Evolutionary conservation across 306 rosid genomes (phyloP).

Genomic region (Bauhinia variegata): DNA sequence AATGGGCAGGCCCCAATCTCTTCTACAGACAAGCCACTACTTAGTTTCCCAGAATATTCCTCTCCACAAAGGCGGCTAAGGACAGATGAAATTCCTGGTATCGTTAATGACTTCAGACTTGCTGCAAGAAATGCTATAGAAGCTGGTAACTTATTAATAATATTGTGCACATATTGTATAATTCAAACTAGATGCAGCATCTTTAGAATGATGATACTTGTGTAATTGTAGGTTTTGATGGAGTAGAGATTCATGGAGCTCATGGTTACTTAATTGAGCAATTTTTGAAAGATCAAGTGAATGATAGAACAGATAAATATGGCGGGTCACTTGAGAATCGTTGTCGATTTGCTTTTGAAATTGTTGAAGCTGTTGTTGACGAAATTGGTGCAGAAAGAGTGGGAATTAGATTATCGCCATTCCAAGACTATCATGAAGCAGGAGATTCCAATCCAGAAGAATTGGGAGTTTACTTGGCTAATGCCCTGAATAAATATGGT

Average conservation of each 20-base stretch:
- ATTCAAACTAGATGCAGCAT: neutral
- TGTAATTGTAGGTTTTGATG: conserved; percentile 51
- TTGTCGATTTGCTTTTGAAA: no score
- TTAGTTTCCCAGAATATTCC: conserved; percentile 26
- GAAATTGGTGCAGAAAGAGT: no score
- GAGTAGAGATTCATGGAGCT: conserved; percentile 60
- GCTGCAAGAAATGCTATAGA: conserved; percentile 59
- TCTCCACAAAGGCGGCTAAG: conserved; percentile 46
- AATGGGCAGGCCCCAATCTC: conserved; percentile 54
- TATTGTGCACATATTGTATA: neutral
- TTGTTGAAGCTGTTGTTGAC: no score
- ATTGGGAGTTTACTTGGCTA: no score
- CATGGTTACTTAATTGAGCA: conserved; percentile 58
- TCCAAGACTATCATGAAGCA: no score
- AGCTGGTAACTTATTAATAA: conserved; percentile 45
- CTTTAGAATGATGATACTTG: neutral
- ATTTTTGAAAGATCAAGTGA: conserved; percentile 51
- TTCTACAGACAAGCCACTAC: conserved; percentile 39
- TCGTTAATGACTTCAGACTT: conserved; percentile 46
- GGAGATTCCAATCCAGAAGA: no score
- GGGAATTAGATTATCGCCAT: no score
- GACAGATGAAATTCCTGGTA: conserved; percentile 45
- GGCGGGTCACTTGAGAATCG: conserved; percentile 13
- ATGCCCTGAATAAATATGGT: no score
- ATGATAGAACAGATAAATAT: conserved; percentile 51